Conservation (phyloP, 257 asterid genomes). For the Orobanche coerulescens region DNA sequence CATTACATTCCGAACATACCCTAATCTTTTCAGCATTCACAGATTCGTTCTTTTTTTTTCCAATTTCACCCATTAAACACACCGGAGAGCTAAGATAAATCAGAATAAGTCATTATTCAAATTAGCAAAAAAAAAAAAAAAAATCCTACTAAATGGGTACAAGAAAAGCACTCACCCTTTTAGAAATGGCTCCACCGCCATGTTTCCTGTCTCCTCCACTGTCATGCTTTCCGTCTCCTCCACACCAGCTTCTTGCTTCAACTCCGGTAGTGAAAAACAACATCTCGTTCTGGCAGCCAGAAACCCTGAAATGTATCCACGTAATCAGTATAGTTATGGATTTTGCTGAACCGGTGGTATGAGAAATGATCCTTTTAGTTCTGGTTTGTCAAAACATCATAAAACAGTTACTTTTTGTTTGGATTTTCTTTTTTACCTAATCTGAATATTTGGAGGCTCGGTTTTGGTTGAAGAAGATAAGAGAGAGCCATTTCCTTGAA, state of each 20-base stretch:
- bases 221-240: conserved; percentile 21
- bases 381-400: neutral
- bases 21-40: neutral
- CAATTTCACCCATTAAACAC: neutral
- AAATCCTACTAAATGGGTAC: neutral
- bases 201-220: conserved; percentile 22
- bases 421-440: conserved; percentile 25
- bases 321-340: conserved; percentile 6
- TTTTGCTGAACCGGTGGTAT: neutral
- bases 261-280: conserved; percentile 13
- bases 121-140: neutral
- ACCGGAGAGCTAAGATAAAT: neutral
- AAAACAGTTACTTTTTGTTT: neutral
- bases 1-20: neutral
- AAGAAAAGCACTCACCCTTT: conserved; percentile 25
- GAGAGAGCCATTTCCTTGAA: conserved; percentile 35
- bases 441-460: conserved; percentile 22
- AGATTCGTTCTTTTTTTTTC: neutral
- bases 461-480: conserved; percentile 35
- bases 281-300: conserved; percentile 24
- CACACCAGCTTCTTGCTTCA: conserved; percentile 24
- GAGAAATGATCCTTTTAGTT: neutral
- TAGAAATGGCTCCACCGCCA: conserved; percentile 18
- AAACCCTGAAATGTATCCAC: conserved; percentile 20
- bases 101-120: neutral